phyloP scores from a whole-genome alignment of 2,329 filamentous ascomycete species.

The Pseudocercospora eumusae region DNA sequence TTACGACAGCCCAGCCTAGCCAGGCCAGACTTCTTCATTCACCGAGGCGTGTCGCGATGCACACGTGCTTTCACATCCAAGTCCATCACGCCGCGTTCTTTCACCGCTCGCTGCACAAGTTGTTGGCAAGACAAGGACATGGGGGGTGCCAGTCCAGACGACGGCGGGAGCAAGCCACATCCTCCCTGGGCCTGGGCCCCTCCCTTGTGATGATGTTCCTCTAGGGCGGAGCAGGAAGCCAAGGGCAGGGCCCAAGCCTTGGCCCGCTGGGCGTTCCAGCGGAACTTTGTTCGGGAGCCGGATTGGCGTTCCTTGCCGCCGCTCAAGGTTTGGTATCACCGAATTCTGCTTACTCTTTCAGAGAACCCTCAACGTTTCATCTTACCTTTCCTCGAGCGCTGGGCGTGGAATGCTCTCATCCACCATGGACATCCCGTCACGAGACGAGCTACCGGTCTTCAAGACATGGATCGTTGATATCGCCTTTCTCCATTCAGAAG shows the following conservation, averaged over 20 bases:
- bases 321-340: conserved; percentile 11
- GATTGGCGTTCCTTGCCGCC: conserved; percentile 6
- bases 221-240: conserved; percentile 10
- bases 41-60: neutral
- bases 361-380: conserved; percentile 16
- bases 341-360: conserved; percentile 4
- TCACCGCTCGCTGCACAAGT: neutral
- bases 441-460: neutral
- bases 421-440: conserved; percentile 6
- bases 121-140: neutral
- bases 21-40: neutral
- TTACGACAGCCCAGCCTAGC: conserved; percentile 3
- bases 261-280: conserved; percentile 9
- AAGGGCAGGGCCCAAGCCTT: too few species aligned
- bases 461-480: conserved; percentile 6
- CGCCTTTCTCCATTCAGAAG: too few species aligned
- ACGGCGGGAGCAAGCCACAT: neutral
- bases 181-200: neutral
- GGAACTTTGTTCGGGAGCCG: conserved; percentile 1
- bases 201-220: conserved; percentile 1
- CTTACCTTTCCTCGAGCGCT: conserved; percentile 14
- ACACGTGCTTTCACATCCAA: conserved; percentile 3
- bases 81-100: neutral
- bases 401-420: conserved; percentile 16
- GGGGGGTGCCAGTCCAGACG: conserved; percentile 3